A percentile compares a stretch with the other conserved stretches of the same genome.
These are phyloP conservation scores for Tympanopsis confertula DNA, from an alignment of 2,329 filamentous ascomycete species.

Conservation along the genomic window DNA sequence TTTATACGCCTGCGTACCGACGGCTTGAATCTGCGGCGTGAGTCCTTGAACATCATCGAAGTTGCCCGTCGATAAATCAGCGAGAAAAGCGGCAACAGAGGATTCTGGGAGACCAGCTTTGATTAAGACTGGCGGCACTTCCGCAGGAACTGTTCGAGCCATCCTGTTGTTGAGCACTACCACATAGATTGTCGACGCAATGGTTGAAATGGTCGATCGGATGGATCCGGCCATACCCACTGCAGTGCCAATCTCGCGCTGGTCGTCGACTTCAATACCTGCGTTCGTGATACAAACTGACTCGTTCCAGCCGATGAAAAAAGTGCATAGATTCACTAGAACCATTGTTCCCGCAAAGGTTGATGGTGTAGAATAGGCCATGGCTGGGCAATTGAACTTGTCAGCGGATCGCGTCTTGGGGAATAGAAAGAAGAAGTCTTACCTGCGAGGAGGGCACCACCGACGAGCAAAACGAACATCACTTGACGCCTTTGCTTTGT, in stretches of 20 bases:
- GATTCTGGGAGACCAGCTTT: constrained; percentile 16
- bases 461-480: no score
- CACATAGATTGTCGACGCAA: constrained; percentile 20
- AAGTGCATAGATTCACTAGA: constrained; percentile 16
- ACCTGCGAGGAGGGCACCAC: no score
- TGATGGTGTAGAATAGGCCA: constrained; percentile 14
- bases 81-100: constrained; percentile 1
- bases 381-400: constrained; percentile 16
- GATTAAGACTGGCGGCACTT: constrained; percentile 18
- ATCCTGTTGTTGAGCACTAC: constrained; percentile 20
- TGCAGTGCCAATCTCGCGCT: constrained; percentile 20
- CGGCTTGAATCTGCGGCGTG: constrained; percentile 1
- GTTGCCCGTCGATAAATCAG: not conserved
- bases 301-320: constrained; percentile 22
- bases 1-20: constrained; percentile 2
- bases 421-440: no score
- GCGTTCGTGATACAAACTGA: constrained; percentile 19
- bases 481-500: no score
- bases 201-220: constrained; percentile 18
- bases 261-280: constrained; percentile 18
- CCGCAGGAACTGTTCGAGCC: constrained; percentile 12
- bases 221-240: constrained; percentile 22
- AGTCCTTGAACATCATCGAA: constrained; percentile 2
- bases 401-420: no score
- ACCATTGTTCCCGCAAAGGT: constrained; percentile 12